A percentile compares a stretch with the other conserved stretches of the same genome.
These are phyloP conservation scores for Sclerotinia subarctica DNA, from an alignment of 2,329 filamentous ascomycete genomes.

Conservation along the genomic window DNA sequence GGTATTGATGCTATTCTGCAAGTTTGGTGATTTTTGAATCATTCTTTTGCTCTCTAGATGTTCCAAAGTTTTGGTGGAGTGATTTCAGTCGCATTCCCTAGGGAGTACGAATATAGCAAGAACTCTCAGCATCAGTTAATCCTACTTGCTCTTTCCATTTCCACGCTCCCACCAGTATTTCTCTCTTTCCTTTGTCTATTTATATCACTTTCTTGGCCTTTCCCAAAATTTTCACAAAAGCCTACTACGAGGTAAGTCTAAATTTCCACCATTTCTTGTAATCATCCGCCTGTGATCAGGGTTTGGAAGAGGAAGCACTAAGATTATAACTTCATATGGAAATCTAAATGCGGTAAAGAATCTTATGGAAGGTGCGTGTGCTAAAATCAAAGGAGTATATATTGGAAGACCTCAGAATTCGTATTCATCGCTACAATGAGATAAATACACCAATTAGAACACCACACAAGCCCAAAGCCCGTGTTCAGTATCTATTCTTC, in stretches of 20 bases:
- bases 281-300: too few relatives aligned
- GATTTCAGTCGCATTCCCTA: too few relatives aligned
- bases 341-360: too few relatives aligned
- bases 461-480: rapidly evolving
- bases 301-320: too few relatives aligned
- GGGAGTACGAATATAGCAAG: not conserved
- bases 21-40: not conserved
- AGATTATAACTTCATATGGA: too few relatives aligned
- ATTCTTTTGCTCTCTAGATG: not conserved
- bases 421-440: not conserved
- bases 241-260: too few relatives aligned
- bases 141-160: not conserved
- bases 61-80: not conserved
- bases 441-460: not conserved
- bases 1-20: too few relatives aligned
- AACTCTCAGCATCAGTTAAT: not conserved
- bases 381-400: not conserved
- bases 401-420: not conserved
- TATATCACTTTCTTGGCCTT: rapidly evolving
- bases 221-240: too few relatives aligned
- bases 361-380: not conserved
- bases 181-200: not conserved
- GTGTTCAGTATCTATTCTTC: not conserved
- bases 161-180: not conserved
- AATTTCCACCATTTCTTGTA: too few relatives aligned